phyloP scores from a whole-genome alignment of 1,284 basidiomycete genomes.

The Hymenochaete sp. region DNA sequence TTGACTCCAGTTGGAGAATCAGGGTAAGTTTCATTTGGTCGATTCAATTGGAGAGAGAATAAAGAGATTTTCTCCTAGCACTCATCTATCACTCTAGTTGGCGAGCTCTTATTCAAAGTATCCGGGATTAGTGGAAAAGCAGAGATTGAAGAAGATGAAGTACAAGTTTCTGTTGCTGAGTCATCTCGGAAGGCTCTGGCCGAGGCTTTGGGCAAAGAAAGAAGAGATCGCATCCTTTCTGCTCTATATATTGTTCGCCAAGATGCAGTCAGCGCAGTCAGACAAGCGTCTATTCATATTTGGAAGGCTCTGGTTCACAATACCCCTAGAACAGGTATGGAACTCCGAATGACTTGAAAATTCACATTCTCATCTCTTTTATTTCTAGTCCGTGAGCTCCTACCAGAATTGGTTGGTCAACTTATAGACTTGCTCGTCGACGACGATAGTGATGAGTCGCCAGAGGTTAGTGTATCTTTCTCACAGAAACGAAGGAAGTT shows the following conservation, averaged over 20 bases:
- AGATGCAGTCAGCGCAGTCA: slow-evolving; percentile 84
- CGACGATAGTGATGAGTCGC: slow-evolving; percentile 70
- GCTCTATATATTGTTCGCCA: slow-evolving; percentile 92
- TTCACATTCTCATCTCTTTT: not conserved
- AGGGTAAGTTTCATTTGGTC: slow-evolving; percentile 46
- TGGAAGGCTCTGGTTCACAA: slow-evolving; percentile 98
- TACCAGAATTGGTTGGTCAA: slow-evolving; percentile 78
- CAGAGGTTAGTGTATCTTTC: slow-evolving; percentile 57
- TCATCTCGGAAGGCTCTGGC: slow-evolving; percentile 78
- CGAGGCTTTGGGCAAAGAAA: slow-evolving; percentile 83
- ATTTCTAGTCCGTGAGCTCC: slow-evolving; percentile 78
- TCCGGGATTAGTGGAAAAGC: slow-evolving; percentile 93
- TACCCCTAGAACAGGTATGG: slow-evolving; percentile 69
- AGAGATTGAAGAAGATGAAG: slow-evolving; percentile 71
- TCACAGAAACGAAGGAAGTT: not conserved
- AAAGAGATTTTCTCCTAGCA: slow-evolving; percentile 45
- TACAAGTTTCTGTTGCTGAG: slow-evolving; percentile 61
- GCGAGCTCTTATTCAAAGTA: slow-evolving; percentile 96
- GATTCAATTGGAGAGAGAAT: not conserved
- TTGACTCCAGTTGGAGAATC: slow-evolving; percentile 93
- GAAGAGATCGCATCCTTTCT: slow-evolving; percentile 85
- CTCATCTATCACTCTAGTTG: slow-evolving; percentile 92
- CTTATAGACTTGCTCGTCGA: slow-evolving; percentile 72
- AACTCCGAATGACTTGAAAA: not conserved
- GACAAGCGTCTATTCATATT: slow-evolving; percentile 90